Conservation (phyloP, 495 filamentous ascomycete species). For the Penicillium lividum region DNA sequence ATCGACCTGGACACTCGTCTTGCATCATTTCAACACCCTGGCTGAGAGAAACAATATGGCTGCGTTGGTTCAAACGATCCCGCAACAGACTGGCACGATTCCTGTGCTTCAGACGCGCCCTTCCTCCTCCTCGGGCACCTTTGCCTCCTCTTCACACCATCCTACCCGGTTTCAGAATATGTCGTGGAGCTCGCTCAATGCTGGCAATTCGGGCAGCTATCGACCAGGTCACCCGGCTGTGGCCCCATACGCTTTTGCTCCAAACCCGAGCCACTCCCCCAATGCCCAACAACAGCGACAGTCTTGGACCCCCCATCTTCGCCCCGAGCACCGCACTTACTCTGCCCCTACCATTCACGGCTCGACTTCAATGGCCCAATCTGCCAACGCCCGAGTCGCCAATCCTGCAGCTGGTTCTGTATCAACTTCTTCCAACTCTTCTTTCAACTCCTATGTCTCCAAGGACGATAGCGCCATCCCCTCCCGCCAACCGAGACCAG, state of each 20-base stretch:
- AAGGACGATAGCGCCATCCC: slow-evolving; percentile 52
- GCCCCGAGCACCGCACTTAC: slow-evolving; percentile 65
- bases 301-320: slow-evolving; percentile 59
- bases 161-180: slow-evolving; percentile 56
- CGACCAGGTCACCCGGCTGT: slow-evolving; percentile 65
- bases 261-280: slow-evolving; percentile 58
- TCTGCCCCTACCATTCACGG: slow-evolving; percentile 60
- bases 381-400: slow-evolving; percentile 45
- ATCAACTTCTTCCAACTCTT: slow-evolving; percentile 54
- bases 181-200: slow-evolving; percentile 67
- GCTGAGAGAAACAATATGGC: slow-evolving; percentile 64
- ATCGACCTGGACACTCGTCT: slow-evolving; percentile 25
- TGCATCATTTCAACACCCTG: slow-evolving; percentile 16
- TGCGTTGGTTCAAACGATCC: slow-evolving; percentile 88
- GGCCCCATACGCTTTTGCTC: slow-evolving; percentile 87
- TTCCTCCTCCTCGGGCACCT: slow-evolving; percentile 64
- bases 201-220: slow-evolving; percentile 61
- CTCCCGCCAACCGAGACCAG: slow-evolving; percentile 39
- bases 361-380: slow-evolving; percentile 45
- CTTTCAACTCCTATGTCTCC: slow-evolving; percentile 41
- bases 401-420: slow-evolving; percentile 64
- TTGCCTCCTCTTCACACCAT: slow-evolving; percentile 36
- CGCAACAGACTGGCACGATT: slow-evolving; percentile 75
- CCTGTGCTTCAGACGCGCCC: slow-evolving; percentile 82
- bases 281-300: slow-evolving; percentile 57